Conservation (phyloP, 148 eudicot species). For the Rhododendron williamsianum region DNA sequence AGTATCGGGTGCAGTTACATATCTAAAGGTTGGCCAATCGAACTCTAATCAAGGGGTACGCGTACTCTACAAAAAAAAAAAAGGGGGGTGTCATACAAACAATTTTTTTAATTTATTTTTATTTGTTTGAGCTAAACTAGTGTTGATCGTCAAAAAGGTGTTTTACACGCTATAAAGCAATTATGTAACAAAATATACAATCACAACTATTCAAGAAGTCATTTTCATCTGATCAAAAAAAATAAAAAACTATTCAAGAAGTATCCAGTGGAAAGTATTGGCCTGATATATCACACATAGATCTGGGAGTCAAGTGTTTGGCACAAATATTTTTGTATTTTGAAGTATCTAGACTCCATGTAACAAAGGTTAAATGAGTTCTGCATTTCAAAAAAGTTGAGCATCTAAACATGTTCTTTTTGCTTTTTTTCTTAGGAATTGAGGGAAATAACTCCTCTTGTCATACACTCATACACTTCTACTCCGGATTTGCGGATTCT, state of each 20-base stretch:
- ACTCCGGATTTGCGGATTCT: background rate
- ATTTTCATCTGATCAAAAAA: too few species aligned
- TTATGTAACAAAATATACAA: background rate
- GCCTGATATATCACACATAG: background rate
- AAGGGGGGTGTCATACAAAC: background rate
- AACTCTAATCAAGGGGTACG: background rate
- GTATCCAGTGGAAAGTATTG: background rate
- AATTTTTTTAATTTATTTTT: background rate
- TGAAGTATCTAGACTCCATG: background rate
- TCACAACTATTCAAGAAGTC: background rate
- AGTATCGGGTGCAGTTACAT: background rate
- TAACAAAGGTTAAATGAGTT: background rate
- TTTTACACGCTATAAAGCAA: background rate
- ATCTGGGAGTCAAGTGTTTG: background rate
- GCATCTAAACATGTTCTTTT: background rate
- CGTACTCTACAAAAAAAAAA: background rate
- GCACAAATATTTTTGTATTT: background rate
- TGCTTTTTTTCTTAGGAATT: background rate
- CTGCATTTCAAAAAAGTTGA: background rate
- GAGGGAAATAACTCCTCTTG: background rate
- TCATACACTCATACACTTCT: background rate
- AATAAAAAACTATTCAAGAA: background rate
- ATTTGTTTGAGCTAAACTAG: background rate
- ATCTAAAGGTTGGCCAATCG: background rate
- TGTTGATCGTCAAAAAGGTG: background rate